These are phyloP conservation scores for Tuber magnatum DNA, from an alignment of 495 filamentous ascomycete genomes.

Conservation along the genomic window DNA sequence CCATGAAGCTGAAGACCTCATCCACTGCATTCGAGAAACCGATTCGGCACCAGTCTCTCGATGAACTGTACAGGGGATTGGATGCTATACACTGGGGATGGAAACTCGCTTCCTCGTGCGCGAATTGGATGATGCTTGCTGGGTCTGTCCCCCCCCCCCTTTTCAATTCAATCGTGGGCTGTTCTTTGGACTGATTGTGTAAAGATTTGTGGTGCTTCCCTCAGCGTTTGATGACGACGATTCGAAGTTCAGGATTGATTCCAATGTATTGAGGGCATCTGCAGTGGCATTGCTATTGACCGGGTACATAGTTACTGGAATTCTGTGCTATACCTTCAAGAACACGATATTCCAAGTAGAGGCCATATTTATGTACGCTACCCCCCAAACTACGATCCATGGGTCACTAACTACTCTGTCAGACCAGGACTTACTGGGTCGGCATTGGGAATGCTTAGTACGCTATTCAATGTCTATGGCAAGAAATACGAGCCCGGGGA, in stretches of 20 bases:
- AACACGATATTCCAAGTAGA: slow-evolving; percentile 31
- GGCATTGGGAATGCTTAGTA: slow-evolving; percentile 25
- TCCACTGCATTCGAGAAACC: slow-evolving; percentile 13
- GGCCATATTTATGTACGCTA: slow-evolving; percentile 22
- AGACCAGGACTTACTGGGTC: slow-evolving; percentile 29
- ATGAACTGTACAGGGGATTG: slow-evolving; percentile 24
- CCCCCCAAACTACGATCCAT: neutral
- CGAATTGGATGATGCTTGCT: slow-evolving; percentile 32
- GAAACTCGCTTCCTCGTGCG: slow-evolving; percentile 22
- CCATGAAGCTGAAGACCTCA: slow-evolving; percentile 23
- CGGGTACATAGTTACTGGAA: slow-evolving; percentile 26
- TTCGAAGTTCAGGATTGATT: slow-evolving; percentile 22
- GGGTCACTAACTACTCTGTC: neutral
- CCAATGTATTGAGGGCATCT: slow-evolving; percentile 2
- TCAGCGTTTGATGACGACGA: slow-evolving; percentile 28
- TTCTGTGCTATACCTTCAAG: slow-evolving; percentile 32
- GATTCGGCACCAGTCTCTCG: slow-evolving; percentile 13
- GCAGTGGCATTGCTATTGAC: slow-evolving; percentile 19
- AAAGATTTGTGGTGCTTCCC: slow-evolving; percentile 30
- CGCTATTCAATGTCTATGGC: slow-evolving; percentile 30
- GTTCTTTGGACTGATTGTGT: neutral
- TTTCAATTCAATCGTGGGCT: neutral
- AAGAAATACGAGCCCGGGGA: slow-evolving; percentile 20
- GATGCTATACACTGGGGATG: slow-evolving; percentile 29
- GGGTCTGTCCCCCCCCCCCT: slow-evolving; percentile 7